Base-by-base conservation (phyloP, 192 early-diverging fungal species). In the Martensiomyces pterosporus region DNA sequence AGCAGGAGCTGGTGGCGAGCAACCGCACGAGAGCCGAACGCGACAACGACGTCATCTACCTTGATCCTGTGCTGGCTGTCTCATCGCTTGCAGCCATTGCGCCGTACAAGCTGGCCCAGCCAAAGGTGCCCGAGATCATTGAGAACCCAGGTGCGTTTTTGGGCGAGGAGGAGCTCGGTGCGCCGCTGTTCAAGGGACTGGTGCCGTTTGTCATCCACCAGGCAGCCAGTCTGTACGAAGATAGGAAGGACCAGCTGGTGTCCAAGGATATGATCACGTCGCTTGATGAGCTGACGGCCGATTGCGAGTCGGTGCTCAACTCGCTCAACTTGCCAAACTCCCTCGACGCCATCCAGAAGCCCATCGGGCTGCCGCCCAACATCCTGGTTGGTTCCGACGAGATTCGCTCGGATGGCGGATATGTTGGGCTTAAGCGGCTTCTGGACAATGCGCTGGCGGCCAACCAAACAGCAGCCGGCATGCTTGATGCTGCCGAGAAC, bases 201-300 rank as follows among this genome's bases (percentile, higher is more conserved):
- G 89, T 96, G 8, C 93, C 93, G 8, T 90, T 93, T 75, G 88
- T 86, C 3, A 87, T 93, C 21, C 91, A 96, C 66, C 89, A 92
- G 63, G 88, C 89, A 2, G 87, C 83, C 9, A 89, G 86, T 45
- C 77, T 92, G 7, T 96, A 93, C 61, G 80, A 78, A n/a, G 83
- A 87, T 54, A 78, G 89, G 27, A 88, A 89, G 52, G 89, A 93
- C 39, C 72, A 82, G 23, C 57, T 89, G 18, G 79, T 93, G 5
- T 82, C 80, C 40, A 80, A 82, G 24, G 79, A 80, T 29, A 79
- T 91, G 32, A 61, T 82, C 12, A 75, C 61, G 1, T 67, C 79
- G 25, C 60, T 90, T 24, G 78, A 85, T 12, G 87, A 91, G 43
- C 61, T 87, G 24, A 83, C 82, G 4, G 82, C 71, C 3, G 69